Conservation (phyloP, 768 basidiomycete species). For the Boletus pseudopeckii region DNA sequence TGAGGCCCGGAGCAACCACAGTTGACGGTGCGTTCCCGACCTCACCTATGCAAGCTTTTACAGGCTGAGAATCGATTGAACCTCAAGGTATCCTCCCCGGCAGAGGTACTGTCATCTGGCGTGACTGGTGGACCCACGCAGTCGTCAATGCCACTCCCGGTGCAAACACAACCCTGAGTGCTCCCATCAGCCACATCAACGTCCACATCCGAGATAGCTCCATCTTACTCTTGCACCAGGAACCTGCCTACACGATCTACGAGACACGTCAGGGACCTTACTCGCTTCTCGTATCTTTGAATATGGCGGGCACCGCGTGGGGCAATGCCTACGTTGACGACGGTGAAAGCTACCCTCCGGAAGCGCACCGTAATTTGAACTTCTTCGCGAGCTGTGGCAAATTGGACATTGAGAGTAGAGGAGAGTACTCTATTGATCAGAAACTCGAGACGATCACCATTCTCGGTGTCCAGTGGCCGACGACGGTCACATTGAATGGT, state of each 20-base stretch:
- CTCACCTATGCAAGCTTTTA: not conserved
- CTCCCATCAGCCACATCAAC: slow-evolving; percentile 72
- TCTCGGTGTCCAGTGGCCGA: slow-evolving; percentile 51
- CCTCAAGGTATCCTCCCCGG: slow-evolving; percentile 62
- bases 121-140: slow-evolving; percentile 72
- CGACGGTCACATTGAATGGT: slow-evolving; percentile 39
- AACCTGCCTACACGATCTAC: slow-evolving; percentile 63
- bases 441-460: slow-evolving; percentile 52
- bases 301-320: slow-evolving; percentile 44
- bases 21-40: slow-evolving; percentile 50
- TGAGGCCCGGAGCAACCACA: slow-evolving; percentile 61
- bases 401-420: slow-evolving; percentile 38
- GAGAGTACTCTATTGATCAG: slow-evolving; percentile 36
- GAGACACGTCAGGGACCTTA: slow-evolving; percentile 64
- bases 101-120: slow-evolving; percentile 54
- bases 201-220: slow-evolving; percentile 72
- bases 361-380: slow-evolving; percentile 44
- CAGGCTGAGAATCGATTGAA: not conserved
- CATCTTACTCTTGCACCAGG: slow-evolving; percentile 57
- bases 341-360: slow-evolving; percentile 58
- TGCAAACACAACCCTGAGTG: slow-evolving; percentile 48
- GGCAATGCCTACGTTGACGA: slow-evolving; percentile 71
- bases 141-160: slow-evolving; percentile 43
- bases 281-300: slow-evolving; percentile 57
- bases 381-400: slow-evolving; percentile 37